phyloP scores from a whole-genome alignment of 163 green algal species.

The Prototheca wickerhamii region DNA sequence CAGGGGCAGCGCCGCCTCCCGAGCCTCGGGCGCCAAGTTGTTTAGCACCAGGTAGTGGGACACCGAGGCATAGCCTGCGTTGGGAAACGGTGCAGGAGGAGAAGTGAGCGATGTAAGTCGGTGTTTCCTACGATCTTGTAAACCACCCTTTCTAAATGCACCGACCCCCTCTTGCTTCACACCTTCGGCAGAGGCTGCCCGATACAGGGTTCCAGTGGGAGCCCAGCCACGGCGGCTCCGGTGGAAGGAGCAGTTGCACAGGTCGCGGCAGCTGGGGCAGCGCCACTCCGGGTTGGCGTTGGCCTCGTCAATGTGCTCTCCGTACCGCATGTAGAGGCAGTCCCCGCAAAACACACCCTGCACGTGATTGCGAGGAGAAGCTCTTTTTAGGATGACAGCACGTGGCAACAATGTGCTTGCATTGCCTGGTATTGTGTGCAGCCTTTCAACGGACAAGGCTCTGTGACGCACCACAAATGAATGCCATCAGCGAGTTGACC shows the following conservation, averaged over 20 bases:
- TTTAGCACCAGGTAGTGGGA: conserved; percentile 66
- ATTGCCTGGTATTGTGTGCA: too few species aligned
- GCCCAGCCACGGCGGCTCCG: conserved; percentile 46
- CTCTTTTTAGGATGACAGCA: too few species aligned
- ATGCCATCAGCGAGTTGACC: too few species aligned
- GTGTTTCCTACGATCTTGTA: background rate
- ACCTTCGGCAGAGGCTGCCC: conserved; percentile 35
- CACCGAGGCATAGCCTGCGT: conserved; percentile 51
- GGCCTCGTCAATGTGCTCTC: conserved; percentile 58
- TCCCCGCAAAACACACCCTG: conserved; percentile 5
- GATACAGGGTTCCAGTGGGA: conserved; percentile 57
- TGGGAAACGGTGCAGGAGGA: background rate
- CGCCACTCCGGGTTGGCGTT: conserved; percentile 33
- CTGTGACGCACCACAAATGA: too few species aligned
- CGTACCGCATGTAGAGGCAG: conserved; percentile 63
- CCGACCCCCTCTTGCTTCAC: background rate
- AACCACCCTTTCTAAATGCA: background rate
- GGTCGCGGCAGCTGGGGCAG: conserved; percentile 53
- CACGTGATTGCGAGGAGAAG: too few species aligned
- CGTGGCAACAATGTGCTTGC: too few species aligned
- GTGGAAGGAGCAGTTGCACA: conserved; percentile 71
- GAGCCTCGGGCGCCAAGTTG: conserved; percentile 24
- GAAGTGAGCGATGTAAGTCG: background rate
- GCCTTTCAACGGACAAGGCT: too few species aligned
- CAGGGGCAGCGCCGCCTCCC: background rate